These are phyloP conservation scores for Lasiosphaeriaceae sp. DNA, from an alignment of 495 filamentous ascomycete species.

Conservation along the genomic window DNA sequence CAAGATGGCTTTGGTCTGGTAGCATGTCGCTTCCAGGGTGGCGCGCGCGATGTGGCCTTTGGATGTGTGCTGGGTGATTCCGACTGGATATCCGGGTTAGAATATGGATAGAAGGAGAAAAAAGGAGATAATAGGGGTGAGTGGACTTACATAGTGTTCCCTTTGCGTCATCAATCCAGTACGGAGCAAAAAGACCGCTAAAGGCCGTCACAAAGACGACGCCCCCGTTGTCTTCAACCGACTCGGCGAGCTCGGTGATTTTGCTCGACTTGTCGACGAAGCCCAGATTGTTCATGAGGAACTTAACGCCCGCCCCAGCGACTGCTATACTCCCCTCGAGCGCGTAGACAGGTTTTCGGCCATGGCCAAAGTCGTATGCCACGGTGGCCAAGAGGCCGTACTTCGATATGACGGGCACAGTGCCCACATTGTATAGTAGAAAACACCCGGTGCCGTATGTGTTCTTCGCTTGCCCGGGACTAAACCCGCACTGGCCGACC, in stretches of 20 bases:
- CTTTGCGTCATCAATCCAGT: constrained; percentile 96
- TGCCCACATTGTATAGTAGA: constrained; percentile 89
- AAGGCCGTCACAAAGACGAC: constrained; percentile 95
- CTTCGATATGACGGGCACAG: constrained; percentile 84
- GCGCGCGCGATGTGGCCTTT: constrained; percentile 90
- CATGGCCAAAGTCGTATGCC: constrained; percentile 76
- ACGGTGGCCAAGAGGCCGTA: constrained; percentile 87
- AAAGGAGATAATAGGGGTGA: not conserved
- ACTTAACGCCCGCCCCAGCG: constrained; percentile 85
- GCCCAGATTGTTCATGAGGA: constrained; percentile 84
- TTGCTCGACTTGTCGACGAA: constrained; percentile 74
- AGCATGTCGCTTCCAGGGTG: constrained; percentile 92
- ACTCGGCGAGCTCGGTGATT: constrained; percentile 77
- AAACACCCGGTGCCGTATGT: constrained; percentile 97
- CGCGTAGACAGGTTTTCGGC: constrained; percentile 76
- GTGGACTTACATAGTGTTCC: constrained; percentile 75
- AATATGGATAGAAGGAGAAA: constrained; percentile 6
- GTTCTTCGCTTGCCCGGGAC: constrained; percentile 85
- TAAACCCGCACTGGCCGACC: constrained; percentile 89
- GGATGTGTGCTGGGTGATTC: constrained; percentile 87
- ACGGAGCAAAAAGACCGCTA: constrained; percentile 93
- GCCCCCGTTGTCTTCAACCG: constrained; percentile 84
- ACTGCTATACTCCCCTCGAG: constrained; percentile 92
- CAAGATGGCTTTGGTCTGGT: constrained; percentile 91
- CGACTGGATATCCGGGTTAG: constrained; percentile 46